phyloP scores from a whole-genome alignment of 345 rosid species.

The Eucalyptus erythrocorys region DNA sequence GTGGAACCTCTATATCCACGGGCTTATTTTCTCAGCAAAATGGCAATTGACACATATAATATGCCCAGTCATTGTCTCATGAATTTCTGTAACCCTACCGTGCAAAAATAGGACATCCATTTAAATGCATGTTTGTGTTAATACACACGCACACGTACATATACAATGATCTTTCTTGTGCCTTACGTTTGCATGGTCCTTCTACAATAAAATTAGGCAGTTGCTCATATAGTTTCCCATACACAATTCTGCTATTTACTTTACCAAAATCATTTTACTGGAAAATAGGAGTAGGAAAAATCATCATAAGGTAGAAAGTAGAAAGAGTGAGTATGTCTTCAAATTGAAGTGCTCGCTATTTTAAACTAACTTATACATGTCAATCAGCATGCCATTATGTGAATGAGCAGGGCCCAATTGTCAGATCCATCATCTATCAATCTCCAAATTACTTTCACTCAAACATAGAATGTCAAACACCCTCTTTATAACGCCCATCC shows the following conservation, averaged over 20 bases:
- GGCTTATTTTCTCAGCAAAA: neutral
- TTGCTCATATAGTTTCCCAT: neutral
- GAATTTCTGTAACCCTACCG: neutral
- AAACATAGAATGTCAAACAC: neutral
- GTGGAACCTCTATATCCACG: neutral
- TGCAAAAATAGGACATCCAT: neutral
- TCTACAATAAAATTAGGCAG: neutral
- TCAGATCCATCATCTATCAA: neutral
- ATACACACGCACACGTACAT: neutral
- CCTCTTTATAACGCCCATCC: neutral
- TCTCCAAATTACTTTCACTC: neutral
- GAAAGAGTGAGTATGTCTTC: neutral
- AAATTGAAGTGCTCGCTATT: neutral
- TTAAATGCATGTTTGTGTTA: neutral
- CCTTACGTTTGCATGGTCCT: neutral
- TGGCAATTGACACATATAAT: neutral
- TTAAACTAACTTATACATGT: neutral
- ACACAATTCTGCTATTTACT: neutral
- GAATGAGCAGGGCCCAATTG: neutral
- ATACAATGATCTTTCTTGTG: neutral
- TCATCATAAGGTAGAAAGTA: neutral
- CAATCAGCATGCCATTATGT: neutral
- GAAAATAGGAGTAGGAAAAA: neutral
- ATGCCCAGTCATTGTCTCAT: neutral
- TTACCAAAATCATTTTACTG: neutral